These are phyloP conservation scores for Escallonia rubra DNA, from an alignment of 129 eudicot genomes.

Conservation along the genomic window DNA sequence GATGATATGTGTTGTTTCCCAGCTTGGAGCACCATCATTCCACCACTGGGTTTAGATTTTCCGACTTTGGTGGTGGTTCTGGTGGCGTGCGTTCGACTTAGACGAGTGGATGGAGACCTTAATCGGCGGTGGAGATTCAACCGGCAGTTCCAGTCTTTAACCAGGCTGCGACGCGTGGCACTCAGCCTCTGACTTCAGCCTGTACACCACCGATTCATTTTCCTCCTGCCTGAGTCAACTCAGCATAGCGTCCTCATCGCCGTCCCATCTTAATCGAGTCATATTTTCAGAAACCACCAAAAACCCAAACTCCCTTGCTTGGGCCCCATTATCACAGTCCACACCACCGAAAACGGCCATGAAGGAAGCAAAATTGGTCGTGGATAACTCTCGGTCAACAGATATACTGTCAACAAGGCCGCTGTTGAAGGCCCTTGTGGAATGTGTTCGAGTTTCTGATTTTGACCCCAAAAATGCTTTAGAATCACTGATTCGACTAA, in stretches of 20 bases:
- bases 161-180: conserved; percentile 65
- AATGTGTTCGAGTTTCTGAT: conserved; percentile 49
- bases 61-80: conserved; percentile 59
- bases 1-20: too few relatives aligned
- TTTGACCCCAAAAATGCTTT: conserved; percentile 42
- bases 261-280: conserved; percentile 51
- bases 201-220: conserved; percentile 64
- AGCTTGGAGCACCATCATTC: conserved; percentile 49
- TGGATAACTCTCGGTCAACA: conserved; percentile 27
- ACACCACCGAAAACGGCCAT: conserved; percentile 16
- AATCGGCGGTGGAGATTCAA: conserved; percentile 62
- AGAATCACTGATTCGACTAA: conserved; percentile 39
- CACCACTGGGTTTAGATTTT: conserved; percentile 47
- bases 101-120: conserved; percentile 99
- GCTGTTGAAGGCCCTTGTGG: conserved; percentile 40
- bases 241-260: conserved; percentile 17
- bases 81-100: conserved; percentile 85
- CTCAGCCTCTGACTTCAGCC: conserved; percentile 41
- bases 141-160: conserved; percentile 48
- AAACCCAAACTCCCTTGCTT: conserved; percentile 6
- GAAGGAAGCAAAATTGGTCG: conserved; percentile 17
- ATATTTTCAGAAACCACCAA: conserved; percentile 21
- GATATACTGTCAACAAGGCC: conserved; percentile 39
- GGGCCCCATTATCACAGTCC: conserved; percentile 41
- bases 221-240: conserved; percentile 49